Base-by-base conservation (phyloP, 2,329 filamentous ascomycete species). In the Akanthomyces lecanii region DNA sequence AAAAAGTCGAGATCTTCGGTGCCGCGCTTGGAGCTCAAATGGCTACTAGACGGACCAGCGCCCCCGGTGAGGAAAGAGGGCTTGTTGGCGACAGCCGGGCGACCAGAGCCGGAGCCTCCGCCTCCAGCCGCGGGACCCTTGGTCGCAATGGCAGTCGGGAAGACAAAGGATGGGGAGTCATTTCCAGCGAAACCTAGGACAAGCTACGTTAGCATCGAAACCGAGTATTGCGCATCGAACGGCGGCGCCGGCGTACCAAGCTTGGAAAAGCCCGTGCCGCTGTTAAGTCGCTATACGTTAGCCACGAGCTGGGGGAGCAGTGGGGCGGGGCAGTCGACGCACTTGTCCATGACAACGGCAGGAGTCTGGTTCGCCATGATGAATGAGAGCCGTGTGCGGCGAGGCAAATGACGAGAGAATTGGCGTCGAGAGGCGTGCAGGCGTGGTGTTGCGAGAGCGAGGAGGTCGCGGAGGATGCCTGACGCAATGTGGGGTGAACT, bases 321-420 rank as follows among this genome's bases (percentile, higher is more conserved):
- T 40, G 51, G 52, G 42, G 60, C 70, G 71, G 73, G 71, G 72
- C 71, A 68, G 73, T 76, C 66, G 72, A 85, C 92, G 81, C 89
- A 97, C 95, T 99, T 99, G 95, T 99, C 95, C 94, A 99, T 99
- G 92, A 99, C 95, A 97, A 99, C 95, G 91, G 95, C 95, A 73
- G 95, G 95, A 76, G 95, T 98, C 87, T 98, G 94, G 82, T 90
- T 90, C 76, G 95, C 94, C 95, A 99, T 99, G 71, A 64, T 71
- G 71, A 67, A 58, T 62, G 60, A 62, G 65, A 25, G 69, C 67
- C 69, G 67, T 68, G 66, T 63, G 64, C 50, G 44, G 58, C 44
- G 51, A 47, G 57, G 23, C 10, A 5, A 44, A 48, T n/a, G 48
- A 56, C 56, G 60, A 28, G 44, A 50, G 54, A 57, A 67, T 61